phyloP scores from a whole-genome alignment of 176 grass and related monocot species.

The Raddia distichophylla region DNA sequence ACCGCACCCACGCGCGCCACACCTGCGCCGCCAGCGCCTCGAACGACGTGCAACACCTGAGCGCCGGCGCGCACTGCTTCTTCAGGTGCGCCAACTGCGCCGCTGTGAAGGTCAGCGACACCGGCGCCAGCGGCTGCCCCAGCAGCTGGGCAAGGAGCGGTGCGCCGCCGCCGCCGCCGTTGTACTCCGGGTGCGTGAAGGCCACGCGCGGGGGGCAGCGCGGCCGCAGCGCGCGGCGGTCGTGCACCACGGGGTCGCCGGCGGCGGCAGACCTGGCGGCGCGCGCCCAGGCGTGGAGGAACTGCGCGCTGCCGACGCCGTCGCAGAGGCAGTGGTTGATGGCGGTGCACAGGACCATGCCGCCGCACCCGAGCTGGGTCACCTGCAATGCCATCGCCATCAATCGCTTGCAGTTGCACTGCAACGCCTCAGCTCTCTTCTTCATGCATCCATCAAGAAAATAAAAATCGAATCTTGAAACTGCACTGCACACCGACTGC shows the following conservation, averaged over 20 bases:
- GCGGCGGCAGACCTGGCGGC: constrained; percentile 30
- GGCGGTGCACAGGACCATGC: constrained; percentile 76
- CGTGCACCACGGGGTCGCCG: constrained; percentile 48
- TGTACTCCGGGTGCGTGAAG: constrained; percentile 83
- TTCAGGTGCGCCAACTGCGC: constrained; percentile 69
- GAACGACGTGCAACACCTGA: constrained; percentile 94
- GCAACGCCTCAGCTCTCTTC: no score
- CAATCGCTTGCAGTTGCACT: no score
- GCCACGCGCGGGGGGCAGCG: constrained; percentile 60
- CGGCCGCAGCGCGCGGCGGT: constrained; percentile 65
- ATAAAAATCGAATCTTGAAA: no score
- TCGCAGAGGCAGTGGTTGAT: constrained; percentile 96
- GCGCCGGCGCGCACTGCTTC: constrained; percentile 52
- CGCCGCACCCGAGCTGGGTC: constrained; percentile 82
- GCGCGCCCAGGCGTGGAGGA: constrained; percentile 81
- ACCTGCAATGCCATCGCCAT: constrained; percentile 41
- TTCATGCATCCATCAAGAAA: no score
- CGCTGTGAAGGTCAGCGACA: constrained; percentile 74
- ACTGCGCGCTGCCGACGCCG: constrained; percentile 80
- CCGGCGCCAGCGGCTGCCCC: constrained; percentile 55
- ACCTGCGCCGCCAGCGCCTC: constrained; percentile 84
- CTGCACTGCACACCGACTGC: no score
- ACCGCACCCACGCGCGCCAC: constrained; percentile 81
- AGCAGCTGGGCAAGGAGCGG: constrained; percentile 51
- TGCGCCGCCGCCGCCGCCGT: background rate